These are phyloP conservation scores for Diaporthe sp. DNA, from an alignment of 2,329 filamentous ascomycete species.

Conservation along the genomic window DNA sequence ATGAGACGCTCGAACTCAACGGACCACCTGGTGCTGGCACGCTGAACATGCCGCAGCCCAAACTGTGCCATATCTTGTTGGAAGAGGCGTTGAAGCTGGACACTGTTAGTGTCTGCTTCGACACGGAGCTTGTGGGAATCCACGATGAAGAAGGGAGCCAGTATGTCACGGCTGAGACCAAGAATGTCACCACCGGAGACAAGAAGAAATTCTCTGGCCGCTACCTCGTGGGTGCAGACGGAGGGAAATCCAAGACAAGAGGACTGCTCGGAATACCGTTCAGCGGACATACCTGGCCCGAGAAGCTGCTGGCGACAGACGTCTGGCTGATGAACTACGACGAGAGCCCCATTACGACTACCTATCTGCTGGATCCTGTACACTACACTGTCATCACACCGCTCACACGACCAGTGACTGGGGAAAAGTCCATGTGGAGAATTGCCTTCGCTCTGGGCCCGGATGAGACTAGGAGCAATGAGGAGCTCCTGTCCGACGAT, in stretches of 20 bases:
- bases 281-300: slow-evolving; percentile 10
- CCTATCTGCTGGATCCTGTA: neutral
- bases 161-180: neutral
- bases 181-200: neutral
- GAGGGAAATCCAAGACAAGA: neutral
- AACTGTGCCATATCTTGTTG: neutral
- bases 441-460: neutral
- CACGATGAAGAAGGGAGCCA: neutral
- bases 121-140: neutral
- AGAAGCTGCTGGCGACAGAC: slow-evolving; percentile 5
- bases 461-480: neutral
- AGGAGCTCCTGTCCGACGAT: neutral
- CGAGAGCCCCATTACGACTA: neutral
- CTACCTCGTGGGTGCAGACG: neutral
- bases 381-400: neutral
- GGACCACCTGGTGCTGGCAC: slow-evolving; percentile 1
- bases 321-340: slow-evolving; percentile 9
- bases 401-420: neutral
- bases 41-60: slow-evolving; percentile 11
- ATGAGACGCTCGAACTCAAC: neutral
- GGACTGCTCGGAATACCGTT: slow-evolving; percentile 1
- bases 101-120: neutral
- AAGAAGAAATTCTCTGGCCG: neutral
- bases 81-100: neutral
- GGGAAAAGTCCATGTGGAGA: slow-evolving; percentile 2